phyloP scores from a whole-genome alignment of 805 yeast genomes.

The Hanseniaspora jakobsenii region DNA sequence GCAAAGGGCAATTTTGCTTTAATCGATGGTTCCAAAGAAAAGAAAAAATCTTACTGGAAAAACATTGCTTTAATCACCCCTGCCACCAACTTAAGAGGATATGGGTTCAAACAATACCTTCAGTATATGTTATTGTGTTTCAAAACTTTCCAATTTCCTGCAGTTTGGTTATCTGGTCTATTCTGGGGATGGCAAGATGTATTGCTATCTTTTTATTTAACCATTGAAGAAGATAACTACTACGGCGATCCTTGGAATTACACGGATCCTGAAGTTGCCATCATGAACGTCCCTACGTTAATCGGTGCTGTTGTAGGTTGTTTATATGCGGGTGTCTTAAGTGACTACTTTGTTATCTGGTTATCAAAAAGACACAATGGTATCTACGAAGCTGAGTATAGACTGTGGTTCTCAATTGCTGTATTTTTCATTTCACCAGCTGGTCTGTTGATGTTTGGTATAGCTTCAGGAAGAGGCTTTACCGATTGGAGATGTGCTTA shows the following conservation, averaged over 20 bases:
- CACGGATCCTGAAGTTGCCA: conserved; percentile 52
- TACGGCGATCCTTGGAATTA: conserved; percentile 57
- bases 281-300: conserved; percentile 62
- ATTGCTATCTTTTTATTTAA: conserved; percentile 58
- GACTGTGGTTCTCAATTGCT: conserved; percentile 44
- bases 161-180: conserved; percentile 52
- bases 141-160: conserved; percentile 51
- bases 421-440: conserved; percentile 49
- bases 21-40: conserved; percentile 34
- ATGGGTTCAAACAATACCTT: conserved; percentile 54
- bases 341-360: conserved; percentile 51
- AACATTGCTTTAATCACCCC: conserved; percentile 41
- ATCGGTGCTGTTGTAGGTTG: conserved; percentile 59
- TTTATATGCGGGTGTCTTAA: conserved; percentile 47
- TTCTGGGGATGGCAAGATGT: conserved; percentile 77
- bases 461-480: conserved; percentile 48
- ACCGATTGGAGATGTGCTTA: conserved; percentile 41
- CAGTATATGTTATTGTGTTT: conserved; percentile 39
- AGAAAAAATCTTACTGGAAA: conserved; percentile 35
- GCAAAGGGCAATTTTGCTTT: conserved; percentile 16
- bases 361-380: conserved; percentile 51
- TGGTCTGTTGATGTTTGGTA: conserved; percentile 54
- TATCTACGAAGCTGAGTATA: conserved; percentile 51
- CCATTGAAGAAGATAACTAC: conserved; percentile 58
- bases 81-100: conserved; percentile 48